Evolutionary conservation across 139 green algal genomes (phyloP).

Genomic region (Pleodorina starrii): DNA sequence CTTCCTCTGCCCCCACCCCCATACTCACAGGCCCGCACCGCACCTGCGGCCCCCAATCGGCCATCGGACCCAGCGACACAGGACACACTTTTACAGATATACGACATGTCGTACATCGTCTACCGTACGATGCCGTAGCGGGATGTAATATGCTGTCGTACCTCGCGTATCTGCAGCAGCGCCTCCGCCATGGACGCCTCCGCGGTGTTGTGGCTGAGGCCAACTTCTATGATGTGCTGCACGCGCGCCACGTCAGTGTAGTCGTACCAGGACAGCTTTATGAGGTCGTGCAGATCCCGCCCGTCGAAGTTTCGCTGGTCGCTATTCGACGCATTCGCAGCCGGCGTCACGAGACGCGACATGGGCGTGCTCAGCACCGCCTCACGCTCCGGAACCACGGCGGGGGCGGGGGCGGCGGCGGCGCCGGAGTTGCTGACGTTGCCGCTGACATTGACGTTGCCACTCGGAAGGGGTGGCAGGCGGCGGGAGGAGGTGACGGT

Average conservation of each 20-base stretch:
- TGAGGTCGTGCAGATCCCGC: neutral
- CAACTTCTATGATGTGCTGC: neutral
- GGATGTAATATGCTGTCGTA: no score
- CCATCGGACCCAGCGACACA: no score
- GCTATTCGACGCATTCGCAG: no score
- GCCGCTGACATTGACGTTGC: no score
- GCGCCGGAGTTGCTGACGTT: neutral
- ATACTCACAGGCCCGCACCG: no score
- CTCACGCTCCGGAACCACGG: neutral
- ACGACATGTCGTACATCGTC: no score
- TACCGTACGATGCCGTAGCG: no score
- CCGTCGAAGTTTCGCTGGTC: neutral
- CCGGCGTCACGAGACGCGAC: neutral
- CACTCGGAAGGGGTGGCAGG: constrained; percentile 9
- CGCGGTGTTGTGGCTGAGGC: constrained; percentile 3
- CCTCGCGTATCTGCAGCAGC: constrained; percentile 42
- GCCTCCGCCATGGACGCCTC: constrained; percentile 37
- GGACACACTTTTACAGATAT: no score
- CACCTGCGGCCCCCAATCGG: no score
- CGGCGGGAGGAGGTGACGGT: neutral
- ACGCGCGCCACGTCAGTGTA: constrained; percentile 11
- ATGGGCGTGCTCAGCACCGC: neutral
- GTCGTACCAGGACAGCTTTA: neutral
- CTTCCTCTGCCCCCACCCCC: no score
- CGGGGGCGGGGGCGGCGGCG: neutral